Percentiles rank a stretch among this genome's conserved stretches.
Conservation (phyloP, 257 asterid genomes). For the Vinca minor region DNA sequence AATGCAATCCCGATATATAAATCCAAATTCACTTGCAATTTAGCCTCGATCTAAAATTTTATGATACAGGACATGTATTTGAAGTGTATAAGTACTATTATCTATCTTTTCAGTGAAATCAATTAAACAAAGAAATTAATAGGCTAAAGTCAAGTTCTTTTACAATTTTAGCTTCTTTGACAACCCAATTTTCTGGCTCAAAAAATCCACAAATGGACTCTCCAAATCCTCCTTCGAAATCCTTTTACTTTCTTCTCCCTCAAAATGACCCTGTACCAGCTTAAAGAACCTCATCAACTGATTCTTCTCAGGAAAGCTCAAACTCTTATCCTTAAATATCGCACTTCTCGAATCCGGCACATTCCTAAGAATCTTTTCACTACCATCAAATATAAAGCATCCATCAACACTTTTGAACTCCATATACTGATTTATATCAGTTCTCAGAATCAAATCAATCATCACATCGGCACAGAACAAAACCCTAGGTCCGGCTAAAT, state of each 20-base stretch:
- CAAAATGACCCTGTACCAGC: slow-evolving; percentile 63
- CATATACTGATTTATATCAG: slow-evolving; percentile 74
- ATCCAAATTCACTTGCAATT: neutral
- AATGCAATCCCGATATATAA: neutral
- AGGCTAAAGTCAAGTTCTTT: slow-evolving; percentile 24
- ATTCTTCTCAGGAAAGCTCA: slow-evolving; percentile 65
- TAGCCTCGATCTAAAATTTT: neutral
- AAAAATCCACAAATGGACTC: slow-evolving; percentile 61
- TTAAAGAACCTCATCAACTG: slow-evolving; percentile 83
- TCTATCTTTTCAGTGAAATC: neutral
- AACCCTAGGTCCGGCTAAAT: slow-evolving; percentile 68
- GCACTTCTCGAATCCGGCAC: slow-evolving; percentile 87
- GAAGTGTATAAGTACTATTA: no score
- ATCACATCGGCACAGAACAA: slow-evolving; percentile 63
- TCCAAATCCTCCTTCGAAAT: slow-evolving; percentile 67
- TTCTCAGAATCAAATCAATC: slow-evolving; percentile 51
- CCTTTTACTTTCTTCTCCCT: slow-evolving; percentile 24
- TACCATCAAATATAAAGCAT: slow-evolving; percentile 45
- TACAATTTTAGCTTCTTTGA: slow-evolving; percentile 85
- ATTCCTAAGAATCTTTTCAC: slow-evolving; percentile 39
- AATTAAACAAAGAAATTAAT: slow-evolving; percentile 11
- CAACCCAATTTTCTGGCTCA: slow-evolving; percentile 48
- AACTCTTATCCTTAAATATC: slow-evolving; percentile 51
- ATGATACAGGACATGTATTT: no score
- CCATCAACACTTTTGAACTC: slow-evolving; percentile 82